phyloP scores from a whole-genome alignment of 2,329 filamentous ascomycete genomes.

The Aspergillus novoparasiticus region DNA sequence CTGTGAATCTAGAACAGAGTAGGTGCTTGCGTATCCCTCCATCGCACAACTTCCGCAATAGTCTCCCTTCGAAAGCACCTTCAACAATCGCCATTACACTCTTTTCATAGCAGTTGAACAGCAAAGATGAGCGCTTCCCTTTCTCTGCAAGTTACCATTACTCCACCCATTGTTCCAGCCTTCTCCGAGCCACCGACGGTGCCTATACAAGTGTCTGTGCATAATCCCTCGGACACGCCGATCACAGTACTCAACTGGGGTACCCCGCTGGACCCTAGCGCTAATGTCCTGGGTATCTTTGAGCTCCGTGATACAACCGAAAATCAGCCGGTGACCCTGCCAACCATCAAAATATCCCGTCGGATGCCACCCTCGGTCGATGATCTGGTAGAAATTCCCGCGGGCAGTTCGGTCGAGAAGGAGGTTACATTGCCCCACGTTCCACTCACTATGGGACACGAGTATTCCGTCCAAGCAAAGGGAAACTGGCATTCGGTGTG shows the following conservation, averaged over 20 bases:
- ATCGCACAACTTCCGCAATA: neutral
- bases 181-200: slow-evolving; percentile 19
- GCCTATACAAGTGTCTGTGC: slow-evolving; percentile 30
- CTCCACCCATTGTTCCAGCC: slow-evolving; percentile 16
- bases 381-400: slow-evolving; percentile 35
- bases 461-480: slow-evolving; percentile 35
- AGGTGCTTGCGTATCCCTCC: neutral
- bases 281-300: slow-evolving; percentile 35
- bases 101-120: too few relatives aligned
- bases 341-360: slow-evolving; percentile 37
- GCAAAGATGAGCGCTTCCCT: neutral
- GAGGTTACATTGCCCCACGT: slow-evolving; percentile 30
- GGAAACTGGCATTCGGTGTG: slow-evolving; percentile 43
- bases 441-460: slow-evolving; percentile 30
- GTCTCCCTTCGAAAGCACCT: too few relatives aligned
- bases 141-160: slow-evolving; percentile 22
- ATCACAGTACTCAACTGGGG: slow-evolving; percentile 42
- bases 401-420: slow-evolving; percentile 23
- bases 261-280: slow-evolving; percentile 38
- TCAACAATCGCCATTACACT: neutral
- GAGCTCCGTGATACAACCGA: slow-evolving; percentile 27
- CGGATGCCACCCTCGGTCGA: slow-evolving; percentile 32
- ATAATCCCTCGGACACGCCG: slow-evolving; percentile 29
- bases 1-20: neutral
- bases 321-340: slow-evolving; percentile 25